phyloP scores from a whole-genome alignment of 139 green algal species.

The Haematococcus lacustris region DNA sequence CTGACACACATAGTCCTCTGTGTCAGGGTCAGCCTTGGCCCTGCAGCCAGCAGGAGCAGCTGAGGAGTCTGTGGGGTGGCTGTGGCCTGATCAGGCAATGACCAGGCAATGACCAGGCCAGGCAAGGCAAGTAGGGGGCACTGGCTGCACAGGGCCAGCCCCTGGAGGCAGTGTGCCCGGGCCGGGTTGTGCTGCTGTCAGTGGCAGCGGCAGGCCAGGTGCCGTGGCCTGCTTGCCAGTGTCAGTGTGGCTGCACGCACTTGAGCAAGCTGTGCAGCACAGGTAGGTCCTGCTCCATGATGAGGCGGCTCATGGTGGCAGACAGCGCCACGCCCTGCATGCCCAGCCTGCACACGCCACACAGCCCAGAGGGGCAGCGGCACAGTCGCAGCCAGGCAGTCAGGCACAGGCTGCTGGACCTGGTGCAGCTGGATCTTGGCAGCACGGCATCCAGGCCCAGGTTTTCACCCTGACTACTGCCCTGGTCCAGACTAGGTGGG shows the following conservation, averaged over 20 bases:
- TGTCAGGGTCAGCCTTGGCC: neutral
- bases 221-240: neutral
- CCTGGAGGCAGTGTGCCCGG: neutral
- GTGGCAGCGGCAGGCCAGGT: neutral
- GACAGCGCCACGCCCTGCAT: neutral
- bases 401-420: too few species aligned
- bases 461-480: too few species aligned
- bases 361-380: too few species aligned
- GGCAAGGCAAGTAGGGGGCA: neutral
- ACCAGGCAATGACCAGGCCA: neutral
- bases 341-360: too few species aligned
- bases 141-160: neutral
- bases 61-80: neutral
- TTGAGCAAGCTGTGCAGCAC: neutral
- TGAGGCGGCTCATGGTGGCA: neutral
- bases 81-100: neutral
- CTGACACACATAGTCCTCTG: constrained; percentile 34
- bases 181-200: neutral
- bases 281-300: neutral
- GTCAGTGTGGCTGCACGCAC: neutral
- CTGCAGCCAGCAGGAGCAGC: neutral
- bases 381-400: too few species aligned
- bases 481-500: too few species aligned
- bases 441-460: too few species aligned
- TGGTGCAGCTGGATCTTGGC: too few species aligned